Base-by-base conservation (phyloP, 2,329 filamentous ascomycete species). In the Sarocladium oryzae region DNA sequence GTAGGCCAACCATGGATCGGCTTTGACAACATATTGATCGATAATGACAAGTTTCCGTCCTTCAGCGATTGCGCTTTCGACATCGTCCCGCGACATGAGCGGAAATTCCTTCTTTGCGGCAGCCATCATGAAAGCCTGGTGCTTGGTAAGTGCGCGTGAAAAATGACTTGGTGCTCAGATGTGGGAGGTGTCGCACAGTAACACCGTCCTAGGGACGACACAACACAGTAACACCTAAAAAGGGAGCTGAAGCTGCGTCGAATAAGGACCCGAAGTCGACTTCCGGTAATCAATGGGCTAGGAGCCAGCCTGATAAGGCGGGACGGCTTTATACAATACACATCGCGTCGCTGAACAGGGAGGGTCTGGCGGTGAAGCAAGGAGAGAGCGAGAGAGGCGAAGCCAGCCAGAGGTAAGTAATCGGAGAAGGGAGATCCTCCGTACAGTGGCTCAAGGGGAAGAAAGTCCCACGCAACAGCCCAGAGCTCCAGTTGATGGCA, bases 1-100 rank as follows among this genome's bases (percentile, higher is more conserved):
- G 63, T 88, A 96, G 50, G 82, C 82, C 50, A 95, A 72, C 89
- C 90, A 99, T 35, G 85, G 78, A 67, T 97, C 92, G 28, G 89
- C 84, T 70, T 90, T 96, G 58, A 97, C 69, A 9, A 96, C 90
- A 60, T 83, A 81, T 54, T 82, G 78, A 59, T 96, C 82, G 54
- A 93, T 76, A 50, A 99, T 89, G 55, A 96, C 78, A 52, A 99
- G 79, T 56, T 82, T 81, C 53, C 81, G 80, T 4, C 90, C 92
- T 52, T 88, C 82, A 6, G 91, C 88, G 61, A 99, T 96, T 60
- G 92, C 71, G 5, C 78, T 82, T 67, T 96, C 91, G 48, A 68
- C 52, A 23, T 69, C 64, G 23, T 63, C 64, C 5, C 66, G 62
- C 3, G 67, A 60, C 60, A 76, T 63, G 20, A 71, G 52, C 7